Conservation (phyloP, 768 basidiomycete genomes). For the Lyophyllum shimeji region DNA sequence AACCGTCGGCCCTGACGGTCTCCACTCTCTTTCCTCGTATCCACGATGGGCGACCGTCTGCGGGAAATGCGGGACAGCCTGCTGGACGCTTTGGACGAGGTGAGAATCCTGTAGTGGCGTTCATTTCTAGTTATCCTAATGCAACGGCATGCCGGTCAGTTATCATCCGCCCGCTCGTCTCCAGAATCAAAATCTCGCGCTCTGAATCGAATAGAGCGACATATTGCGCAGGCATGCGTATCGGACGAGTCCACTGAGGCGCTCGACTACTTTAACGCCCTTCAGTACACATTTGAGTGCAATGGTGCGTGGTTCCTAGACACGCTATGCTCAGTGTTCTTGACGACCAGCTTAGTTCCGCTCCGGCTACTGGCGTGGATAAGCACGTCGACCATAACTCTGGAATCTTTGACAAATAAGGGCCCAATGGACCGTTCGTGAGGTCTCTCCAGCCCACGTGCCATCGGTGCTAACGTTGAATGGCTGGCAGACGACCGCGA, state of each 20-base stretch:
- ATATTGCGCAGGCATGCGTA: conserved; percentile 51
- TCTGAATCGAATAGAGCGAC: conserved; percentile 53
- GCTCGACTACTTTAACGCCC: conserved; percentile 53
- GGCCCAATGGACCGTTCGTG: conserved; percentile 45
- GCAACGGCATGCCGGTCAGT: conserved; percentile 33
- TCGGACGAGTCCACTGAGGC: conserved; percentile 41
- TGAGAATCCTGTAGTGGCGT: conserved; percentile 30
- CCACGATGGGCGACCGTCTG: conserved; percentile 27
- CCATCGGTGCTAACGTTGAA: conserved; percentile 6
- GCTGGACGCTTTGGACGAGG: conserved; percentile 68
- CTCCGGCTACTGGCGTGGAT: conserved; percentile 68
- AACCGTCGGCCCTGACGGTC: conserved; percentile 14
- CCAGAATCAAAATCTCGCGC: conserved; percentile 51
- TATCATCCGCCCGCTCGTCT: conserved; percentile 62
- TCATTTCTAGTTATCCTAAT: neutral
- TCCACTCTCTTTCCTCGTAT: neutral
- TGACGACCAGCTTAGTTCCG: conserved; percentile 48
- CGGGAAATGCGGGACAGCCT: conserved; percentile 43
- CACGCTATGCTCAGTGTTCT: neutral
- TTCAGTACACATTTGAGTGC: conserved; percentile 82
- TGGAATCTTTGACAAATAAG: conserved; percentile 52
- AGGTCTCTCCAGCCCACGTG: neutral
- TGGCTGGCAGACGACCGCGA: conserved; percentile 35
- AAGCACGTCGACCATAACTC: conserved; percentile 41
- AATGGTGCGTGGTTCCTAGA: conserved; percentile 55